phyloP scores from a whole-genome alignment of 2,329 filamentous ascomycete genomes.

The Botrytis hyacinthi region DNA sequence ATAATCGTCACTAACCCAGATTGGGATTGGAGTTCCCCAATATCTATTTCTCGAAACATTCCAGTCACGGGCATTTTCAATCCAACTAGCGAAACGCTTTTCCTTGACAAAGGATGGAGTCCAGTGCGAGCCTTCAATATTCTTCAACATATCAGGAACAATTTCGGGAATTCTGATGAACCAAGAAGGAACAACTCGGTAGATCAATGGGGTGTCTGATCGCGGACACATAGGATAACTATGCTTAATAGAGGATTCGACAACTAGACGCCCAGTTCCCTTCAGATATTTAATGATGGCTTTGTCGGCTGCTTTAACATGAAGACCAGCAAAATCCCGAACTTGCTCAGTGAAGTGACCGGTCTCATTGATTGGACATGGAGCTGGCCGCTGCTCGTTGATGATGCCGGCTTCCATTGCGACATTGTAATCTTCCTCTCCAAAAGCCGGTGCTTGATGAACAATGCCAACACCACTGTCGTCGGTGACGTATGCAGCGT shows the following conservation, averaged over 20 bases:
- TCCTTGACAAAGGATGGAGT: constrained; percentile 89
- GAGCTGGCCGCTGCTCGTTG: constrained; percentile 72
- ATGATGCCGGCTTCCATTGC: constrained; percentile 75
- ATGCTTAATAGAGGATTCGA: constrained; percentile 85
- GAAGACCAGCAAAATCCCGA: constrained; percentile 76
- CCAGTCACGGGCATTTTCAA: constrained; percentile 88
- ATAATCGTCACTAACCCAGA: constrained; percentile 88
- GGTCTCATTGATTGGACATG: constrained; percentile 84
- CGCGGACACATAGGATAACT: constrained; percentile 92
- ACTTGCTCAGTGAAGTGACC: constrained; percentile 78
- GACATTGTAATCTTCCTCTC: constrained; percentile 93
- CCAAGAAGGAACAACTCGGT: constrained; percentile 89
- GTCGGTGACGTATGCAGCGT: constrained; percentile 81
- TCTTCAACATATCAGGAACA: constrained; percentile 84
- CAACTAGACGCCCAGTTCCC: constrained; percentile 69
- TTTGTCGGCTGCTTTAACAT: constrained; percentile 92
- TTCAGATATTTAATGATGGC: constrained; percentile 89
- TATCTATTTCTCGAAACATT: constrained; percentile 92
- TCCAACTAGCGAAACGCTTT: constrained; percentile 87
- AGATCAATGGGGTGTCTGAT: constrained; percentile 93
- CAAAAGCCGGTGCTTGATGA: constrained; percentile 89
- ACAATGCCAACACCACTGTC: constrained; percentile 93
- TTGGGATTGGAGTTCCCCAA: constrained; percentile 89
- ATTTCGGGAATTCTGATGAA: constrained; percentile 85
- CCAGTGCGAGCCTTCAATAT: constrained; percentile 88